Conservation (phyloP, 805 yeast species). For the Kazachstania bromeliacearum region DNA sequence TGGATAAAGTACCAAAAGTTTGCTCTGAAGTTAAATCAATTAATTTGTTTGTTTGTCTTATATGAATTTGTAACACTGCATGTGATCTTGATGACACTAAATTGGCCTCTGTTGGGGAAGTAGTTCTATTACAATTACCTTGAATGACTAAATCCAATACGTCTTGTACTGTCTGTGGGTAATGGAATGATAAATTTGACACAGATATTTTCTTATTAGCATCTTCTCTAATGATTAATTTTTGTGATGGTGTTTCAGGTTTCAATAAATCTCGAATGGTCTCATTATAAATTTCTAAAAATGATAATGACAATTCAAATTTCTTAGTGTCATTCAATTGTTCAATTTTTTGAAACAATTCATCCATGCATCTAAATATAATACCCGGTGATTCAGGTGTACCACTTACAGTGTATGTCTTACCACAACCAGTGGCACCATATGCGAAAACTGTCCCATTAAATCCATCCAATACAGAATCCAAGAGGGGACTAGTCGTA, state of each 20-base stretch:
- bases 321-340: conserved; percentile 42
- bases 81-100: conserved; percentile 87
- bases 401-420: conserved; percentile 84
- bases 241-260: conserved; percentile 41
- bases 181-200: conserved; percentile 55
- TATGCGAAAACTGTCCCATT: conserved; percentile 92
- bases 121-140: conserved; percentile 71
- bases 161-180: conserved; percentile 54
- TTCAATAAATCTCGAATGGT: conserved; percentile 69
- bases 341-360: conserved; percentile 56
- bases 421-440: conserved; percentile 98
- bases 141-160: conserved; percentile 66
- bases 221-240: conserved; percentile 63
- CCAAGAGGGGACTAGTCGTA: conserved; percentile 66
- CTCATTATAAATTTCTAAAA: conserved; percentile 86
- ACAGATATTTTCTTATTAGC: conserved; percentile 53
- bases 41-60: conserved; percentile 45
- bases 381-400: conserved; percentile 66
- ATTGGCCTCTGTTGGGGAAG: conserved; percentile 86
- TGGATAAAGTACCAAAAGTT: conserved; percentile 69
- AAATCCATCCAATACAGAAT: conserved; percentile 70
- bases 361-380: conserved; percentile 68
- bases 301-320: conserved; percentile 58
- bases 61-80: conserved; percentile 79
- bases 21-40: conserved; percentile 59